Base-by-base conservation (phyloP, 371 early-diverging fungal species). In the Rhizopus delemar region DNA sequence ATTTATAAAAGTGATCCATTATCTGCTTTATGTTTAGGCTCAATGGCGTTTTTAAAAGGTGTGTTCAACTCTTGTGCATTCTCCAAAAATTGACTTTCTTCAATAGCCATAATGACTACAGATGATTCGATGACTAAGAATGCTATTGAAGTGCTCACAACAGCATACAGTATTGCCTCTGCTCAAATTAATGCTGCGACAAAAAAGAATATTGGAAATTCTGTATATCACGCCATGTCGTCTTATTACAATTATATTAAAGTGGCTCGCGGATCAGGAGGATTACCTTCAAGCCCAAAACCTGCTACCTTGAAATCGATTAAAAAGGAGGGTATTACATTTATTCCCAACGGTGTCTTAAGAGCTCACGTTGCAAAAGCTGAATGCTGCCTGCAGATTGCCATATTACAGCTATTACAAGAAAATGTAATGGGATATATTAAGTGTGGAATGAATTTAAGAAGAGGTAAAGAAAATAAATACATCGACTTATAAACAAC, bases 161-260 rank as follows among this genome's bases (percentile, higher is more conserved):
- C 78, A 12, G 66, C 85, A 4, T 81, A 81, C 51, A 66, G 78
- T 3, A 70, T 86, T 31, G 83, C 85, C 15, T 76, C 64, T 22
- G 81, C 83, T n/a, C 84, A 86, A 60, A 78, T 84, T 50, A 77
- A 84, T 57, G 81, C 77, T n/a, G 81, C 82, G 4, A 74, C 82
- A 0, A 85, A 82, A 51, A 83, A 80, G 60, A 68, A 78, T 8
- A 66, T 78, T 12, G 78, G 78, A 2, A 67, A 75, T 35, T 69
- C 75, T 8, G 70, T 78, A 0, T 69, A 71, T 33, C 72, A 73
- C 39, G 71, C 75, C 35, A 67, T 78, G 63, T 62, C 70, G 13
- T 69, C 69, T 13, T 75, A 75, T 46, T 78, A 78, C 43, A 69
- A 71, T 8, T 71, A 78, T 41, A 73, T 78, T 56, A 78, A 78